Evolutionary conservation across 2,329 filamentous ascomycete species (phyloP).

Genomic region (Talaromyces islandicus): DNA sequence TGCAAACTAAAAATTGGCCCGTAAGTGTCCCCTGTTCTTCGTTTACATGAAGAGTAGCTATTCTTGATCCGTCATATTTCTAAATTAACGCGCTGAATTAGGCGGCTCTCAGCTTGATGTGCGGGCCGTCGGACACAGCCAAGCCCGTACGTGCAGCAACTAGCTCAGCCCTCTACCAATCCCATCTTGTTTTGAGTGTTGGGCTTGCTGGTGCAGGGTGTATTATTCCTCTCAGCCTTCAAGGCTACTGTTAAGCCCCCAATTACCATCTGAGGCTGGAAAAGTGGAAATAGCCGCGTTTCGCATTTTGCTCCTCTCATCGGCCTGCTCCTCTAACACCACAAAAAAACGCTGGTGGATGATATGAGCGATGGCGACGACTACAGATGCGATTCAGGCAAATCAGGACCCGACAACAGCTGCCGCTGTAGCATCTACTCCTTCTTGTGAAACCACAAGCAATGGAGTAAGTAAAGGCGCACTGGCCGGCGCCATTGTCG

Average conservation of each 20-base stretch:
- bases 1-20: neutral
- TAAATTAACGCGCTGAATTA: neutral
- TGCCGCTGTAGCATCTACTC: neutral
- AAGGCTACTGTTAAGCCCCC: neutral
- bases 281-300: neutral
- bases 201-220: too few relatives aligned
- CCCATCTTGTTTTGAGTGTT: neutral
- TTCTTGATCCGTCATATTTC: neutral
- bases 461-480: slow-evolving; percentile 13
- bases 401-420: neutral
- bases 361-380: neutral
- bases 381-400: neutral
- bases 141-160: too few relatives aligned
- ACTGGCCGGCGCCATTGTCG: slow-evolving; percentile 21
- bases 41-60: neutral
- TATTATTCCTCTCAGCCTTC: too few relatives aligned
- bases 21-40: neutral
- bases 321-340: too few relatives aligned
- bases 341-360: neutral
- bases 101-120: neutral
- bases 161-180: neutral
- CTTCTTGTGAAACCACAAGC: neutral
- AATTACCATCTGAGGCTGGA: neutral
- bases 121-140: too few relatives aligned
- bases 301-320: neutral